Evolutionary conservation across 140 eudicot species (phyloP).

Genomic region (Artemisia princeps): DNA sequence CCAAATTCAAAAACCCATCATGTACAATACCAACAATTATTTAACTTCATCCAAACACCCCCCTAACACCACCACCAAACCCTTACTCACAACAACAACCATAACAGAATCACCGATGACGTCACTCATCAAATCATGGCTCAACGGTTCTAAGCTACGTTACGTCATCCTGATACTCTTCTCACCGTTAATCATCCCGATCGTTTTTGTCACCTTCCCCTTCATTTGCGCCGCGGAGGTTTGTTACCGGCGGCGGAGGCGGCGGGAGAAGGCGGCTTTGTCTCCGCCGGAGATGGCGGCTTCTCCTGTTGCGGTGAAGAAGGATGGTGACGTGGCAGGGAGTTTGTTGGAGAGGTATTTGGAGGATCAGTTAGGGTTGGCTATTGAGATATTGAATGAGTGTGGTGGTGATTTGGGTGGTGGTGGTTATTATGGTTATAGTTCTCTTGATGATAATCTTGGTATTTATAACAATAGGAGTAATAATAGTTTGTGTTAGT

Average conservation of each 20-base stretch:
- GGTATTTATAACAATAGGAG: conserved; percentile 15
- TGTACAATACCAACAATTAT: neutral
- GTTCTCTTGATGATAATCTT: conserved; percentile 18
- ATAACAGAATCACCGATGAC: conserved; percentile 22
- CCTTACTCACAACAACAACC: conserved; percentile 14
- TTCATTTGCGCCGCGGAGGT: conserved; percentile 44
- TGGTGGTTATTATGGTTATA: conserved; percentile 20
- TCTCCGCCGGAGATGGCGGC: conserved; percentile 8
- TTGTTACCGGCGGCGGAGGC: conserved; percentile 25
- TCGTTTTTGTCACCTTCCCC: conserved; percentile 37
- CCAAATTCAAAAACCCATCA: neutral
- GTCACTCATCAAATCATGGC: conserved; percentile 39
- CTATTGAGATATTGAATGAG: conserved; percentile 36
- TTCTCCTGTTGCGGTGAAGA: neutral
- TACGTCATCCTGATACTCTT: conserved; percentile 34
- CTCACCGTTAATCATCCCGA: conserved; percentile 49
- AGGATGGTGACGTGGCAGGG: conserved; percentile 16
- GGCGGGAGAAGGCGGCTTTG: conserved; percentile 21
- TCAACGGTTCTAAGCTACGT: conserved; percentile 36
- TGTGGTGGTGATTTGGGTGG: conserved; percentile 35
- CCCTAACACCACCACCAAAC: conserved; percentile 19
- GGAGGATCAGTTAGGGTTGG: conserved; percentile 59
- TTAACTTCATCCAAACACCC: conserved; percentile 16
- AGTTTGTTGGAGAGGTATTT: conserved; percentile 53
- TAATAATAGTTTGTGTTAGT: conserved; percentile 28